Evolutionary conservation across 2,329 filamentous ascomycete species (phyloP).

Genomic region (Phialocephala sp.): DNA sequence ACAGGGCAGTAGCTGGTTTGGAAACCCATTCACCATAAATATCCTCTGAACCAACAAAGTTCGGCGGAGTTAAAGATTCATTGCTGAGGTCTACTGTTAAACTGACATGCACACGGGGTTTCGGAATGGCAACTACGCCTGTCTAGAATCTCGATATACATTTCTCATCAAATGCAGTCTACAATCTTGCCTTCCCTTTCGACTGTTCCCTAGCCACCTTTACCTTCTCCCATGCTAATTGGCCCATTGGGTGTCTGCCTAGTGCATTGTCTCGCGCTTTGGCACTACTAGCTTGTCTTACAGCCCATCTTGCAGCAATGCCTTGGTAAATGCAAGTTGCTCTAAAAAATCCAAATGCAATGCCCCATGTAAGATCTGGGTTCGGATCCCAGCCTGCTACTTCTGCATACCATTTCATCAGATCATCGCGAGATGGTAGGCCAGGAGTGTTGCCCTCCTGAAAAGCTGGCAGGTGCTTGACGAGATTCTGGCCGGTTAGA

Average conservation of each 20-base stretch:
- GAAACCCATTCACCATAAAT: too few species aligned
- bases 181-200: constrained; percentile 50
- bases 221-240: constrained; percentile 79
- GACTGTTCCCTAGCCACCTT: constrained; percentile 46
- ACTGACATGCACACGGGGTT: neutral
- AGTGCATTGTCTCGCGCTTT: constrained; percentile 75
- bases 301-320: constrained; percentile 86
- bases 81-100: neutral
- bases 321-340: constrained; percentile 76
- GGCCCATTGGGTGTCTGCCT: constrained; percentile 73
- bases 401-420: constrained; percentile 69
- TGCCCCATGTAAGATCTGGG: constrained; percentile 65
- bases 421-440: constrained; percentile 59
- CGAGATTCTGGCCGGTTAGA: constrained; percentile 37
- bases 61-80: neutral
- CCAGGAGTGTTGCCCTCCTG: constrained; percentile 55
- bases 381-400: constrained; percentile 74
- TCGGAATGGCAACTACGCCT: constrained; percentile 2
- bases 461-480: constrained; percentile 46
- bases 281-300: constrained; percentile 86
- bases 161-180: constrained; percentile 28
- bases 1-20: neutral
- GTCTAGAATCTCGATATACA: neutral
- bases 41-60: too few species aligned
- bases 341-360: constrained; percentile 67